Percentiles rank a stretch among this genome's conserved stretches.
Conservation (phyloP, 306 rosid genomes). For the Alnus glutinosa region DNA sequence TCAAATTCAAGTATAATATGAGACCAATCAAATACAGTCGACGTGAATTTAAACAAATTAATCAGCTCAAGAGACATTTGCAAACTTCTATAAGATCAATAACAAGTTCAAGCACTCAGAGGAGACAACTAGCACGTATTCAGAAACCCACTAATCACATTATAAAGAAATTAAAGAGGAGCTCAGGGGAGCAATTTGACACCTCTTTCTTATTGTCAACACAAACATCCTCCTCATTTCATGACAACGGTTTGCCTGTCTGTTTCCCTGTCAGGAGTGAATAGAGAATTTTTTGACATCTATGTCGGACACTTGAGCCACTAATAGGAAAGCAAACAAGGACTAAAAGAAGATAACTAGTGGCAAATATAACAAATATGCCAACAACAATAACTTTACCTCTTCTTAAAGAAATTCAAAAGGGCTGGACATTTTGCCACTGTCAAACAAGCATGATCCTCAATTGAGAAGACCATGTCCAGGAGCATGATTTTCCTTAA, state of each 20-base stretch:
- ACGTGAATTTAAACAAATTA: neutral
- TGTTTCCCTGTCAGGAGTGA: neutral
- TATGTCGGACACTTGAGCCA: neutral
- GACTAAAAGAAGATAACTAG: neutral
- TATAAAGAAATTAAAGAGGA: neutral
- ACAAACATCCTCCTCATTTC: neutral
- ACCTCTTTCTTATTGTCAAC: neutral
- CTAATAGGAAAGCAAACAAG: neutral
- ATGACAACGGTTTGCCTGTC: neutral
- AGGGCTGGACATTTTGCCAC: neutral
- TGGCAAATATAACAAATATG: neutral
- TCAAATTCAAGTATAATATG: neutral
- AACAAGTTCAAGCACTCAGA: neutral
- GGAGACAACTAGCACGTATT: neutral
- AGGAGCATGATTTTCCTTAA: neutral
- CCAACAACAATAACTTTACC: neutral
- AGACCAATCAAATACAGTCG: neutral
- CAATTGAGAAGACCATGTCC: neutral
- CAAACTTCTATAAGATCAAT: neutral
- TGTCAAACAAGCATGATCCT: neutral
- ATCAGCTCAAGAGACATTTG: conserved; percentile 2
- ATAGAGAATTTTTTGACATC: neutral
- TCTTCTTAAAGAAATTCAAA: neutral
- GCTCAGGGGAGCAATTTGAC: neutral
- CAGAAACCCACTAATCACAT: neutral